phyloP scores from a whole-genome alignment of 1,284 basidiomycete genomes.

The Malassezia equina region DNA sequence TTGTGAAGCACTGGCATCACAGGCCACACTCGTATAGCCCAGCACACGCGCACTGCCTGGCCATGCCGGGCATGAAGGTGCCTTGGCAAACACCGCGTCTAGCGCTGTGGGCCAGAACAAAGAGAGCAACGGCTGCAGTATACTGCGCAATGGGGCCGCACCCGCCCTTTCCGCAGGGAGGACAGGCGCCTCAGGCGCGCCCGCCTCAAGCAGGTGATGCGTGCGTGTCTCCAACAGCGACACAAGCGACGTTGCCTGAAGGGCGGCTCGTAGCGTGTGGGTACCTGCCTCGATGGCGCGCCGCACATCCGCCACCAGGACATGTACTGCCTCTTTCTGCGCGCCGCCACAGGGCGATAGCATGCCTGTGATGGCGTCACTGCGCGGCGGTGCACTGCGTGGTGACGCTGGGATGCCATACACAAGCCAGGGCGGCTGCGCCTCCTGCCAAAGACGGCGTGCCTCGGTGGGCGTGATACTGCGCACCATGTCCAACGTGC shows the following conservation, averaged over 20 bases:
- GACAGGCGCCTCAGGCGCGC: background rate
- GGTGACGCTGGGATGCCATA: conserved; percentile 21
- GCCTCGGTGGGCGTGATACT: conserved; percentile 69
- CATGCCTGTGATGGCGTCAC: conserved; percentile 23
- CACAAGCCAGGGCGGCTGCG: conserved; percentile 4
- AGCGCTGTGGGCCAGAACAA: conserved; percentile 25
- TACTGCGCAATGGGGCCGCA: conserved; percentile 26
- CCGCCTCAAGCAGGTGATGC: background rate
- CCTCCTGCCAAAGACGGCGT: conserved; percentile 59
- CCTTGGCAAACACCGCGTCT: conserved; percentile 16
- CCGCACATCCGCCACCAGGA: conserved; percentile 35
- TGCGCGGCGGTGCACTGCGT: conserved; percentile 17
- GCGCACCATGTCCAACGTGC: conserved; percentile 71
- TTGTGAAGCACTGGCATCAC: background rate
- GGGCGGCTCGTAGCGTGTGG: conserved; percentile 13
- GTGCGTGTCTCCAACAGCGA: conserved; percentile 1
- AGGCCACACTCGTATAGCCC: conserved; percentile 6
- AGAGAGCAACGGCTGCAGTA: conserved; percentile 29
- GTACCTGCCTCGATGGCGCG: conserved; percentile 36
- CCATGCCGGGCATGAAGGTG: background rate
- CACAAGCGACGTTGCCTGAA: conserved; percentile 3
- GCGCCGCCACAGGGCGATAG: conserved; percentile 26
- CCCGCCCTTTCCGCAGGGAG: conserved; percentile 17
- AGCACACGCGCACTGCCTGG: conserved; percentile 3
- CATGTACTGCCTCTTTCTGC: conserved; percentile 14